Percentiles rank a stretch among this genome's conserved stretches.
Conservation (phyloP, 169 alveolate species). For the Cryptosporidium tyzzeri region DNA sequence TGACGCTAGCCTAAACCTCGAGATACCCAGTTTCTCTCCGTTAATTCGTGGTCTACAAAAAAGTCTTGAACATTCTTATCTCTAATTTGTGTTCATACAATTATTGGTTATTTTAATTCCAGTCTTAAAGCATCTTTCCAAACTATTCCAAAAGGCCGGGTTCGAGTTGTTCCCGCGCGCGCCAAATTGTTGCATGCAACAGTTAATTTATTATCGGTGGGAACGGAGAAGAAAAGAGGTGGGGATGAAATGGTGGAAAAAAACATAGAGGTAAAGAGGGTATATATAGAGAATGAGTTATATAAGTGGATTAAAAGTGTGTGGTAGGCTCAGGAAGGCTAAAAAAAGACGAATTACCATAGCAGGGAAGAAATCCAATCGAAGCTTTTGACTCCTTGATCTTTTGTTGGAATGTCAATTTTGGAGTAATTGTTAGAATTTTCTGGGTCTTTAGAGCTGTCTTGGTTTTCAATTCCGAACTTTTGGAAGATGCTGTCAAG, state of each 20-base stretch:
- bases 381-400: constrained; percentile 27
- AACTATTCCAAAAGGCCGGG: background rate
- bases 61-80: background rate
- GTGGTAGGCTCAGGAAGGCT: background rate
- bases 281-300: background rate
- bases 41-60: background rate
- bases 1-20: background rate
- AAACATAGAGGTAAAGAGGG: background rate
- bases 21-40: background rate
- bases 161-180: constrained; percentile 12
- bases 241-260: background rate
- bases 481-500: background rate
- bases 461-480: background rate
- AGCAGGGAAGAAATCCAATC: constrained; percentile 51
- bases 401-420: constrained; percentile 26
- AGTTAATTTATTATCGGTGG: background rate
- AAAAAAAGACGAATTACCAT: background rate
- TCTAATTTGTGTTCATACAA: background rate
- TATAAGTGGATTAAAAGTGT: background rate
- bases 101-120: background rate
- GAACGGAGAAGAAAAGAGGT: too few relatives aligned
- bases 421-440: background rate
- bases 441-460: background rate
- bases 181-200: constrained; percentile 3
- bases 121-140: background rate